phyloP scores from a whole-genome alignment of 768 basidiomycete genomes.

The Macrolepiota fuliginosa region DNA sequence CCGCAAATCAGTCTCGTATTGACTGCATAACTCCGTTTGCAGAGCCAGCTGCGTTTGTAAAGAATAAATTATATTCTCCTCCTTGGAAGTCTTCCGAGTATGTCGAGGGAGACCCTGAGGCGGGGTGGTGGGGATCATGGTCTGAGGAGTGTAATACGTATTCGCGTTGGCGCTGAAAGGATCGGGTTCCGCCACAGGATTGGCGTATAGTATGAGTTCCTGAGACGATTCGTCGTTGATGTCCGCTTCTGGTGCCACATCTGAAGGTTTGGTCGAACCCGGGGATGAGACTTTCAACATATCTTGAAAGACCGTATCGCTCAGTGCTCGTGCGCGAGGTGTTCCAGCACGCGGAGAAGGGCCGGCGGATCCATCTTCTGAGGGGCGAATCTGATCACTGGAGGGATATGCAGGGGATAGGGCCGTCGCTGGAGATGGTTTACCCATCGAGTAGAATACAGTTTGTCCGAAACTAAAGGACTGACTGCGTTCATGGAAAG shows the following conservation, averaged over 20 bases:
- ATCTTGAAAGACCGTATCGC: constrained; percentile 63
- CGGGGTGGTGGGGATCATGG: constrained; percentile 68
- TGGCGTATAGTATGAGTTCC: constrained; percentile 48
- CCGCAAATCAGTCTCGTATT: constrained; percentile 73
- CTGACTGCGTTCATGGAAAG: constrained; percentile 56
- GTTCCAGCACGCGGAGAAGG: constrained; percentile 14
- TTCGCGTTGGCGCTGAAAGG: constrained; percentile 72
- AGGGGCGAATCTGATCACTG: constrained; percentile 24
- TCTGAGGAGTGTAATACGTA: constrained; percentile 76
- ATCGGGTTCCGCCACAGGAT: constrained; percentile 49
- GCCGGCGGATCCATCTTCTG: not conserved
- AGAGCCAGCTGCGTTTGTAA: constrained; percentile 73
- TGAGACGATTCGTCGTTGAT: constrained; percentile 58
- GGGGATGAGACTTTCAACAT: constrained; percentile 42
- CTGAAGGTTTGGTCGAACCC: constrained; percentile 33
- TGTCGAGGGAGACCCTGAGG: constrained; percentile 43
- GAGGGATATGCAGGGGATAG: constrained; percentile 27
- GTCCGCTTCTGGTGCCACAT: constrained; percentile 61
- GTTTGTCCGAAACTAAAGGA: constrained; percentile 69
- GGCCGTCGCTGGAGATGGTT: constrained; percentile 18
- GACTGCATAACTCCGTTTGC: constrained; percentile 71
- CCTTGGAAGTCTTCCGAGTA: constrained; percentile 61
- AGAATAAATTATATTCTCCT: constrained; percentile 68
- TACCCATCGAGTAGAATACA: constrained; percentile 51
- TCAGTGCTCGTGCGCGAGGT: constrained; percentile 51